phyloP scores from a whole-genome alignment of 2,329 filamentous ascomycete species.

The Zalaria obscura region DNA sequence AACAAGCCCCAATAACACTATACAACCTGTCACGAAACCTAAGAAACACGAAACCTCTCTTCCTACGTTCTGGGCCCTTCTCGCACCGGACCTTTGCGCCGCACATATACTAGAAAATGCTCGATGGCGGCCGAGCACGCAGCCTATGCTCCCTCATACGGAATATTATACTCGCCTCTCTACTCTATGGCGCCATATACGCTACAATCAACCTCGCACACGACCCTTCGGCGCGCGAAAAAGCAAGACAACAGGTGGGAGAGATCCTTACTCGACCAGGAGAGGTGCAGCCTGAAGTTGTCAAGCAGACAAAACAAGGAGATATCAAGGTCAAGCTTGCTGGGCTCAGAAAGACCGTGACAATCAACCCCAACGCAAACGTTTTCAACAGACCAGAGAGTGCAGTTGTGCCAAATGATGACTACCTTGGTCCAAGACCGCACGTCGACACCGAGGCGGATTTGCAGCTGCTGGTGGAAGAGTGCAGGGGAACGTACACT shows the following conservation, averaged over 20 bases:
- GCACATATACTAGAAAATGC: background rate
- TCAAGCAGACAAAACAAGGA: constrained; percentile 23
- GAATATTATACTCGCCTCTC: constrained; percentile 27
- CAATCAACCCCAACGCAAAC: constrained; percentile 37
- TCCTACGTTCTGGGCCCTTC: no score
- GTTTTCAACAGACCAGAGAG: constrained; percentile 39
- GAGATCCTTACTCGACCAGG: constrained; percentile 19
- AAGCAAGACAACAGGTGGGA: constrained; percentile 26
- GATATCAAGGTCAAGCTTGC: constrained; percentile 28
- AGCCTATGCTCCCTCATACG: constrained; percentile 14
- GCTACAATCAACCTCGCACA: constrained; percentile 25
- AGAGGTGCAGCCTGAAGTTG: constrained; percentile 24
- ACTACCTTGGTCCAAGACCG: constrained; percentile 36
- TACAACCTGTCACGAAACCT: no score
- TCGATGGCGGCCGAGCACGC: constrained; percentile 2
- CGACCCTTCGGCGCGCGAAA: constrained; percentile 24
- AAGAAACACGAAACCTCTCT: no score
- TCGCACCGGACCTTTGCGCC: no score
- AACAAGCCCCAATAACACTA: no score
- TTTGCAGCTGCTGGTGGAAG: constrained; percentile 35
- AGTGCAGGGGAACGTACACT: constrained; percentile 36
- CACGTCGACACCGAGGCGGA: constrained; percentile 40
- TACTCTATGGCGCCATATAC: constrained; percentile 28
- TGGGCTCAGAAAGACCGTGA: constrained; percentile 25
- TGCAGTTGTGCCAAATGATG: constrained; percentile 35